Percentiles rank a stretch among this genome's conserved stretches.
Conservation (phyloP, 768 basidiomycete genomes). For the Macrolepiota dolichaula region DNA sequence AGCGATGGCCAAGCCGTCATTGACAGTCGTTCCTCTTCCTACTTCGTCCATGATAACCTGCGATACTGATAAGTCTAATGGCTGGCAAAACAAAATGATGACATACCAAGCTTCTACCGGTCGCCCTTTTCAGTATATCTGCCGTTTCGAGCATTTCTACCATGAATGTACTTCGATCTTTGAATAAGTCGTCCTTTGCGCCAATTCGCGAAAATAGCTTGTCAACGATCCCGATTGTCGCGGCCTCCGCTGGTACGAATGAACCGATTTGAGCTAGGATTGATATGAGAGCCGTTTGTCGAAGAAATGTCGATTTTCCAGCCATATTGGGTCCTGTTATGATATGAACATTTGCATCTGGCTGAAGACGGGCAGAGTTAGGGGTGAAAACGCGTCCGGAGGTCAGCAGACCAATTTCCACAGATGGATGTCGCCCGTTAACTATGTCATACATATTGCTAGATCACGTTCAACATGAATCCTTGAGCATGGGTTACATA, state of each 20-base stretch:
- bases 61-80: neutral
- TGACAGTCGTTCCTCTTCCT: slow-evolving; percentile 91
- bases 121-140: slow-evolving; percentile 84
- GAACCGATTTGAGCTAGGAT: slow-evolving; percentile 92
- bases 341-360: slow-evolving; percentile 63
- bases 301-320: slow-evolving; percentile 89
- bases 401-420: slow-evolving; percentile 80
- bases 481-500: neutral
- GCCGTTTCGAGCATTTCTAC: slow-evolving; percentile 97
- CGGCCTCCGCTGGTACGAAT: slow-evolving; percentile 87
- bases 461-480: slow-evolving; percentile 28
- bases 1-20: slow-evolving; percentile 91
- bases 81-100: slow-evolving; percentile 5
- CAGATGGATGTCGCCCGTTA: slow-evolving; percentile 89
- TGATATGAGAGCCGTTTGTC: slow-evolving; percentile 86
- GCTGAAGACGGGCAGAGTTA: slow-evolving; percentile 68
- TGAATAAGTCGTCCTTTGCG: slow-evolving; percentile 91
- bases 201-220: slow-evolving; percentile 92
- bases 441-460: slow-evolving; percentile 53
- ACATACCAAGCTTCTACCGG: slow-evolving; percentile 76
- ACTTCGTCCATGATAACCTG: slow-evolving; percentile 99
- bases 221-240: slow-evolving; percentile 83
- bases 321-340: slow-evolving; percentile 98
- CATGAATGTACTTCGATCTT: slow-evolving; percentile 96
- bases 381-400: slow-evolving; percentile 79